phyloP scores from a whole-genome alignment of 306 rosid genomes.

The Urtica urens region DNA sequence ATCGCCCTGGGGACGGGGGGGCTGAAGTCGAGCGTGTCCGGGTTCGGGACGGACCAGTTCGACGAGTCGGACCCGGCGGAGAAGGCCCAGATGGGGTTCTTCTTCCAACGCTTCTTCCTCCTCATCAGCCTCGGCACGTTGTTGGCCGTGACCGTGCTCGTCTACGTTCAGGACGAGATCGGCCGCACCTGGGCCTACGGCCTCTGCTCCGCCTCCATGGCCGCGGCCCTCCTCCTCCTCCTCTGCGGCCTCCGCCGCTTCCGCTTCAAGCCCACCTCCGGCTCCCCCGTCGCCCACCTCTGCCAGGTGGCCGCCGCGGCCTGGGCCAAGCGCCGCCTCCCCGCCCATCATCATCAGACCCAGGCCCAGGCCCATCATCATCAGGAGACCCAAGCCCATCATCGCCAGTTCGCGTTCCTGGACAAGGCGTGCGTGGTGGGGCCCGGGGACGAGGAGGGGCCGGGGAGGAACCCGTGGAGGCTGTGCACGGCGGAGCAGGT shows the following conservation, averaged over 20 bases:
- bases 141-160: constrained; percentile 80
- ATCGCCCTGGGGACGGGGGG: constrained; percentile 86
- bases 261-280: constrained; percentile 57
- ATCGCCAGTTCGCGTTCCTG: constrained; percentile 17
- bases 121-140: constrained; percentile 74
- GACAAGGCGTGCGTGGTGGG: constrained; percentile 69
- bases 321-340: constrained; percentile 49
- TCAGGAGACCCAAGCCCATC: neutral
- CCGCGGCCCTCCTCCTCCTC: constrained; percentile 41
- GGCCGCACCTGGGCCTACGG: constrained; percentile 80
- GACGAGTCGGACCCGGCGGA: constrained; percentile 80
- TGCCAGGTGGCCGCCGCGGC: constrained; percentile 65
- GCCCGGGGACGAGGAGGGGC: constrained; percentile 48
- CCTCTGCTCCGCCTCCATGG: constrained; percentile 56
- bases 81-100: constrained; percentile 67
- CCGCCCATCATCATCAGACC: constrained; percentile 7
- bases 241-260: constrained; percentile 51
- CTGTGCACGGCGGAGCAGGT: constrained; percentile 63
- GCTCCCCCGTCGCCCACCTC: constrained; percentile 82
- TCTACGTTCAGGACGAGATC: constrained; percentile 76
- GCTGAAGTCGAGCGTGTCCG: constrained; percentile 84
- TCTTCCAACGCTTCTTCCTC: constrained; percentile 76
- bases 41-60: constrained; percentile 86
- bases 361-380: neutral
- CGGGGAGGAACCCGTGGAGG: constrained; percentile 51